phyloP scores from a whole-genome alignment of 148 eudicot species.

The Rhododendron ferrugineum region DNA sequence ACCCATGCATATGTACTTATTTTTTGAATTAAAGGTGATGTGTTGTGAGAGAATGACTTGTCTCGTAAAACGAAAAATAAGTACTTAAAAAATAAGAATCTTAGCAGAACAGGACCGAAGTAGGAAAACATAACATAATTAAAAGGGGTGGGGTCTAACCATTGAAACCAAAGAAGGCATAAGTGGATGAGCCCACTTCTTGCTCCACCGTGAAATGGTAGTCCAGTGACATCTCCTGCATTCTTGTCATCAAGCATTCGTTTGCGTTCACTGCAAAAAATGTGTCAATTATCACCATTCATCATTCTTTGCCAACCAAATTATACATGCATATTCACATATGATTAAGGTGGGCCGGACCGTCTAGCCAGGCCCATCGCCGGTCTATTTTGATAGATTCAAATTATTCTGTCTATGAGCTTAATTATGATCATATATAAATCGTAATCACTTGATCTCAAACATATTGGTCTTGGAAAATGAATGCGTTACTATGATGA shows the following conservation, averaged over 20 bases:
- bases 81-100: too few species aligned
- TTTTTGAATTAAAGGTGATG: too few species aligned
- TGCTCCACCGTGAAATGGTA: constrained; percentile 78
- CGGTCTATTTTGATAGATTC: not conserved
- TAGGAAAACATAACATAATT: not conserved
- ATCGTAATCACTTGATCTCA: not conserved
- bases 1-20: too few species aligned
- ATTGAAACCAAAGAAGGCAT: constrained; percentile 75
- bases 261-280: constrained; percentile 55
- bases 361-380: not conserved
- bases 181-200: constrained; percentile 66
- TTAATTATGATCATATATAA: not conserved
- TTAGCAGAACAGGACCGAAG: too few species aligned
- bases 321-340: not conserved
- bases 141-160: constrained; percentile 26
- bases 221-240: constrained; percentile 84
- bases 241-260: constrained; percentile 76
- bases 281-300: not conserved
- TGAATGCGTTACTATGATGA: not conserved
- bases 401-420: not conserved
- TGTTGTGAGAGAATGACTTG: too few species aligned
- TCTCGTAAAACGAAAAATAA: too few species aligned
- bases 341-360: not conserved
- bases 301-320: not conserved
- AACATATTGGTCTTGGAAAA: not conserved